phyloP scores from a whole-genome alignment of 148 eudicot species.

The Persicaria tinctoria region DNA sequence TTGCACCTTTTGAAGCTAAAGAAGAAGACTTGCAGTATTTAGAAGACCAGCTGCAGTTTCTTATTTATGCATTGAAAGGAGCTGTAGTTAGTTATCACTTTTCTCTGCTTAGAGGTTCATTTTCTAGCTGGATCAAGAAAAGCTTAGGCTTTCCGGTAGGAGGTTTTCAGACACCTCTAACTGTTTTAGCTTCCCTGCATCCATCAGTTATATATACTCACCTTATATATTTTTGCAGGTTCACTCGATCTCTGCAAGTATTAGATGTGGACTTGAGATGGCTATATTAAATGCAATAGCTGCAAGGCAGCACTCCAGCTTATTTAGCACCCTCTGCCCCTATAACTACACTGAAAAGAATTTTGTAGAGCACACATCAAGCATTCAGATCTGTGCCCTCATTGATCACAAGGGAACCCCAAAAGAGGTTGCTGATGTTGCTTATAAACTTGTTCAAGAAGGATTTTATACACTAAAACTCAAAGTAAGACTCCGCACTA shows the following conservation, averaged over 20 bases:
- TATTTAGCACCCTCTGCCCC: slow-evolving; percentile 52
- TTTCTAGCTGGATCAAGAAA: slow-evolving; percentile 77
- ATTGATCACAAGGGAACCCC: slow-evolving; percentile 76
- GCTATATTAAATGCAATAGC: slow-evolving; percentile 90
- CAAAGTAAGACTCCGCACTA: slow-evolving; percentile 42
- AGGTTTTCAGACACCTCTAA: not conserved
- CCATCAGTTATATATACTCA: not conserved
- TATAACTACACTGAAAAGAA: slow-evolving; percentile 20
- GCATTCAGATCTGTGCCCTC: slow-evolving; percentile 75
- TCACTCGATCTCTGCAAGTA: slow-evolving; percentile 69
- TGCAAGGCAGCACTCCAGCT: slow-evolving; percentile 41
- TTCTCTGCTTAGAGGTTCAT: slow-evolving; percentile 62
- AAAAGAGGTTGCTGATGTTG: slow-evolving; percentile 57
- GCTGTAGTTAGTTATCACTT: slow-evolving; percentile 33
- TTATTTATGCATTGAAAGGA: slow-evolving; percentile 50
- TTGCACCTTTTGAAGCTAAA: slow-evolving; percentile 78
- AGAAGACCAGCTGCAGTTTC: slow-evolving; percentile 77
- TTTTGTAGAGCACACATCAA: slow-evolving; percentile 24
- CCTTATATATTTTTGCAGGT: slow-evolving; percentile 43
- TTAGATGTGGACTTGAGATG: slow-evolving; percentile 96
- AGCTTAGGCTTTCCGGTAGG: slow-evolving; percentile 75
- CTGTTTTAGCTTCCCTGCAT: not conserved
- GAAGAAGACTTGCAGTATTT: slow-evolving; percentile 57
- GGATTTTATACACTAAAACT: slow-evolving; percentile 79
- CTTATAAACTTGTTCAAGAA: slow-evolving; percentile 55